Base-by-base conservation (phyloP, 768 basidiomycete species). In the Russula lepida region DNA sequence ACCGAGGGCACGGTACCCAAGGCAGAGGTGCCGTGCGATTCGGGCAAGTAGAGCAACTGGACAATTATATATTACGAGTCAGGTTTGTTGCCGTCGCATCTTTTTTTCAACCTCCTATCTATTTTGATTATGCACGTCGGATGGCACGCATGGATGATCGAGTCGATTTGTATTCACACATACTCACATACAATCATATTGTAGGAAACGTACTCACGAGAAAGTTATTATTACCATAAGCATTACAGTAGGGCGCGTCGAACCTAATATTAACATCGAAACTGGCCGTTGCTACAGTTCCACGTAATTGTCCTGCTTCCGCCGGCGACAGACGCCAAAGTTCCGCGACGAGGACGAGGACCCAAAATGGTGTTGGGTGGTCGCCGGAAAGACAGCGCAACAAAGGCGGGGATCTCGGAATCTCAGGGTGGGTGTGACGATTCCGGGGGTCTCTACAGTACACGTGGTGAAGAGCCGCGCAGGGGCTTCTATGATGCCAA, bases 101-200 rank as follows among this genome's bases (percentile, higher is more conserved):
- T 60, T 48, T 46, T 54, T 49, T 28, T 23, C 9, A 56, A 21
- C n/a, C 47, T 50, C 32, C 41, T 56, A 43, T 44, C 47, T 28
- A 47, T 39, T 61, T 61, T 61, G 56, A 54, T 61, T 32, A 35
- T 56, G 19, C 46, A 54, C 43, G 21, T 44, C 23, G 54, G 60
- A 60, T 56, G 41, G 54, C 48, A 62, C 37, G 35, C 43, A 62
- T 52, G 56, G 55, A 58, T 41, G 60, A 62, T 62, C 56, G 56
- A 53, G 43, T 27, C 43, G 60, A 43, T 47, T 57, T 57, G 35
- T 58, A 53, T 19, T 37, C 32, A 47, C 19, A 44, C 37, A n/a
- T 30, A 55, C 52, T 25, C 52, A 53, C 47, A 48, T 37, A 57
- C 49, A 58, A 7, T 25, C 13, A 61, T 41, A 60, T 43, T 51